Conservation (phyloP, 2,329 filamentous ascomycete species). For the Aspergillus ustus region DNA sequence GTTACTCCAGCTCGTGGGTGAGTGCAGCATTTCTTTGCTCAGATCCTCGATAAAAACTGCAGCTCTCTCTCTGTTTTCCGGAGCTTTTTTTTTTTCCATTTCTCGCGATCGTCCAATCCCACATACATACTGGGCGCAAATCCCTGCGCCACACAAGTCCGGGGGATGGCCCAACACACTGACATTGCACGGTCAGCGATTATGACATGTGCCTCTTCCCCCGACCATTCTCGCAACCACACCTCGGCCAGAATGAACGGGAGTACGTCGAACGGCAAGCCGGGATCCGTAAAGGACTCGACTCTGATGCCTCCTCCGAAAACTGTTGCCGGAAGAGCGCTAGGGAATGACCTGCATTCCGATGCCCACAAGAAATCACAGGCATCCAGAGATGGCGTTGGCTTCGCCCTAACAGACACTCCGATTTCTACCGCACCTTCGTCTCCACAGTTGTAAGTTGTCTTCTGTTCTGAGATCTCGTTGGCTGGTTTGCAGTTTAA, state of each 20-base stretch:
- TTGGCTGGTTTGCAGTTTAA: constrained; percentile 24
- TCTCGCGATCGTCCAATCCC: constrained; percentile 15
- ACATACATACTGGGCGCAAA: constrained; percentile 19
- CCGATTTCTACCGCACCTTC: constrained; percentile 65
- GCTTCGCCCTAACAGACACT: constrained; percentile 64
- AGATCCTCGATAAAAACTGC: constrained; percentile 8
- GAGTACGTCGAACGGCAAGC: constrained; percentile 28
- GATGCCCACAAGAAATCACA: constrained; percentile 42
- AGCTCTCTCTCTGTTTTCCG: constrained; percentile 8
- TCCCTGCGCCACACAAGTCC: constrained; percentile 25
- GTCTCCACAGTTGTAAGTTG: constrained; percentile 65
- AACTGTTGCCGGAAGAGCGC: constrained; percentile 47
- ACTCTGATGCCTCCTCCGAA: constrained; percentile 43
- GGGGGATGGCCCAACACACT: constrained; percentile 53
- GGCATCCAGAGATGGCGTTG: constrained; percentile 52
- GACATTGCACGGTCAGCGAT: constrained; percentile 56
- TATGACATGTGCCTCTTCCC: constrained; percentile 46
- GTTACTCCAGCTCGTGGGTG: constrained; percentile 1
- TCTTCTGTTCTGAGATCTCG: constrained; percentile 17
- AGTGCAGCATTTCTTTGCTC: constrained; percentile 9
- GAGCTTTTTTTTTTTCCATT: constrained; percentile 18
- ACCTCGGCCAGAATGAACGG: constrained; percentile 27
- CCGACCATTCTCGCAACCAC: constrained; percentile 28
- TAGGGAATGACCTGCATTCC: constrained; percentile 47
- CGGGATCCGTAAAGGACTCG: constrained; percentile 35